A percentile compares a stretch with the other conserved stretches of the same genome.
These are phyloP conservation scores for Ophiostoma himal-ulmi DNA, from an alignment of 2,329 filamentous ascomycete species.

Conservation along the genomic window DNA sequence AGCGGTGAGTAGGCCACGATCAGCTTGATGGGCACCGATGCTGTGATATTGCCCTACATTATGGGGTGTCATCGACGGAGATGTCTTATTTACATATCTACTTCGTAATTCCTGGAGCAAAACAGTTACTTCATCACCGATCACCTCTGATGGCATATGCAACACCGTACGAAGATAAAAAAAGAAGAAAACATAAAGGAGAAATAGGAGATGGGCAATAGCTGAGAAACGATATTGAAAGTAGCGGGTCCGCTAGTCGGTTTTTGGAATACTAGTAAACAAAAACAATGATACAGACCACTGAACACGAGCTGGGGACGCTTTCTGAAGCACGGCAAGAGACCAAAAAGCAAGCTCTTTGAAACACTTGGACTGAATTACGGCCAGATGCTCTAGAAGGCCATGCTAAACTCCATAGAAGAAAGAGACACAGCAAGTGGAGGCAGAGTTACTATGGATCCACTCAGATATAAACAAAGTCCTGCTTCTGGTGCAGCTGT, in stretches of 20 bases:
- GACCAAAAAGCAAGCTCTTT: background rate
- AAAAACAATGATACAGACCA: constrained; percentile 17
- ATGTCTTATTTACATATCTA: background rate
- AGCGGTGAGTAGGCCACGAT: background rate
- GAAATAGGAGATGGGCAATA: constrained; percentile 14
- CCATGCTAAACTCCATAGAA: background rate
- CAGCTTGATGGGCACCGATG: background rate
- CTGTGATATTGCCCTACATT: background rate
- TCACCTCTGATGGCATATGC: background rate
- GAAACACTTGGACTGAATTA: background rate
- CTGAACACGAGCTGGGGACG: background rate
- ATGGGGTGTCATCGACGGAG: background rate
- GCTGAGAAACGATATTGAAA: constrained; percentile 20
- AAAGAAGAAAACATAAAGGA: background rate
- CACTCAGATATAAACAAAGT: constrained; percentile 20
- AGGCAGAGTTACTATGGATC: constrained; percentile 10
- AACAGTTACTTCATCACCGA: background rate
- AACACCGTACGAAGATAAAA: background rate
- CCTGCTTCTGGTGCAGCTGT: constrained; percentile 13
- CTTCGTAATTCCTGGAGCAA: background rate
- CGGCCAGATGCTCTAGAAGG: background rate
- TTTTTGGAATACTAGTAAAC: constrained; percentile 29
- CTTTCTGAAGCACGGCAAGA: background rate
- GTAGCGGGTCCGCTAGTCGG: constrained; percentile 17
- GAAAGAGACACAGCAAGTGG: background rate